Base-by-base conservation (phyloP, 768 basidiomycete genomes). In the Hygrophoropsis aurantiaca region DNA sequence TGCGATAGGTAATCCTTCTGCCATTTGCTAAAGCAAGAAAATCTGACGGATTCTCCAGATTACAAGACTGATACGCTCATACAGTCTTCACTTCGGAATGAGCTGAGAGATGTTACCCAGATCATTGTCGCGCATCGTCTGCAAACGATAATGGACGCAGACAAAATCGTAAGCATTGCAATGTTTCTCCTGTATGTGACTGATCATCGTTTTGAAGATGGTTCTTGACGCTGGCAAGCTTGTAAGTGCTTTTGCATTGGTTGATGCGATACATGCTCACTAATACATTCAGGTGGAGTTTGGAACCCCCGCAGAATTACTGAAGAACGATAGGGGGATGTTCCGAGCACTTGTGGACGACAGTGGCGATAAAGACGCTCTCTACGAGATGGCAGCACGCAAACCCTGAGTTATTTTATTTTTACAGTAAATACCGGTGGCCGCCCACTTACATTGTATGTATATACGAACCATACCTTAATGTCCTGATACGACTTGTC, bases 101-200 rank as follows among this genome's bases (percentile, higher is more conserved):
- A 72, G 51, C 56, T 79, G 6, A 61, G 61, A 18, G 73, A 67
- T 37, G 71, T 72, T 0, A 84, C 82, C 0, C 62, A 84, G 16
- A 65, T 84, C 26, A 82, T 79, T 15, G 73, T 85, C 32, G 82
- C 82, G 1, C 81, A 83, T 59, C 72, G 82, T 15, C 56, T 80
- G 6, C 71, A 74, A 46, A 83, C 77, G 6, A 77, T 84, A 50
- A 80, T 81, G 69, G 81, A 82, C 43, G 77, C 80, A 3, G 82
- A 84, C 57, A 78, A 78, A 53, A 78, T 84, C 37, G 70, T 82
- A 47, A 41, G 65, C 53, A 18, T n/a, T 25, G 13, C 6, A 30
- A 30, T 7, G 13, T 6, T 30, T 13, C 27, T 7, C 8, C n/a
- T 21, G 59, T 56, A 6, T 37, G 15, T 43, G 15, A 15, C 13